Conservation (phyloP, 225 moss, liverwort and hornwort genomes). For the Sphagnum contortum region DNA sequence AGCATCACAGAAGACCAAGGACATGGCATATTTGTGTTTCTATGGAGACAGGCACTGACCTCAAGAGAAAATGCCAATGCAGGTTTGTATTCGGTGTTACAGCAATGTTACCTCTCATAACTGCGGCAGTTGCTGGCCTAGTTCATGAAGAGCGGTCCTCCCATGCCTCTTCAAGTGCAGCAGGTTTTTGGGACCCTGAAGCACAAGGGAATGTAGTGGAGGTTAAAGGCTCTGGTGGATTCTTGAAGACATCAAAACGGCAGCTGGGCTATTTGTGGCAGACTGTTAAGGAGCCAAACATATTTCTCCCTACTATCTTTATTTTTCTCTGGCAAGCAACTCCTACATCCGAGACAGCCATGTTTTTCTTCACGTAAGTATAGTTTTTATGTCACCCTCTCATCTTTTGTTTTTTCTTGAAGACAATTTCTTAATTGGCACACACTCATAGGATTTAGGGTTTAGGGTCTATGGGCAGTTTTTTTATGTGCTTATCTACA, state of each 20-base stretch:
- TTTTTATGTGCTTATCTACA: background rate
- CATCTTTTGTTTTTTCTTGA: too few species aligned
- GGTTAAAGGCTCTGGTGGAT: conserved; percentile 11
- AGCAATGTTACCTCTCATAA: conserved; percentile 47
- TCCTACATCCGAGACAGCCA: conserved; percentile 92
- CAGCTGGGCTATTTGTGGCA: conserved; percentile 81
- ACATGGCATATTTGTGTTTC: background rate
- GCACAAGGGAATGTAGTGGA: background rate
- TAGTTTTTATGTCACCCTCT: too few species aligned
- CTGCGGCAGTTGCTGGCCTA: conserved; percentile 58
- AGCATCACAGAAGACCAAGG: too few species aligned
- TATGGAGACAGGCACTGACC: background rate
- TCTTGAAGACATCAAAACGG: conserved; percentile 46
- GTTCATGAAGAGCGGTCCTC: conserved; percentile 38
- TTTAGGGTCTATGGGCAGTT: too few species aligned
- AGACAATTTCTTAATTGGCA: too few species aligned
- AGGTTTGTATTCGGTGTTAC: conserved; percentile 68
- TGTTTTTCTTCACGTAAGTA: conserved; percentile 94
- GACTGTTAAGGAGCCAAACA: conserved; percentile 86
- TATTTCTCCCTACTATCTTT: conserved; percentile 87
- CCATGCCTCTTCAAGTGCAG: conserved; percentile 5
- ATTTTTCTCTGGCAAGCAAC: conserved; percentile 99
- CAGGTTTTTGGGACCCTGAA: background rate
- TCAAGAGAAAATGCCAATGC: conserved; percentile 2
- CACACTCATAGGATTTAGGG: too few species aligned